Conservation (phyloP, 139 green algal species). For the Chlamydomonas sphaeroides region DNA sequence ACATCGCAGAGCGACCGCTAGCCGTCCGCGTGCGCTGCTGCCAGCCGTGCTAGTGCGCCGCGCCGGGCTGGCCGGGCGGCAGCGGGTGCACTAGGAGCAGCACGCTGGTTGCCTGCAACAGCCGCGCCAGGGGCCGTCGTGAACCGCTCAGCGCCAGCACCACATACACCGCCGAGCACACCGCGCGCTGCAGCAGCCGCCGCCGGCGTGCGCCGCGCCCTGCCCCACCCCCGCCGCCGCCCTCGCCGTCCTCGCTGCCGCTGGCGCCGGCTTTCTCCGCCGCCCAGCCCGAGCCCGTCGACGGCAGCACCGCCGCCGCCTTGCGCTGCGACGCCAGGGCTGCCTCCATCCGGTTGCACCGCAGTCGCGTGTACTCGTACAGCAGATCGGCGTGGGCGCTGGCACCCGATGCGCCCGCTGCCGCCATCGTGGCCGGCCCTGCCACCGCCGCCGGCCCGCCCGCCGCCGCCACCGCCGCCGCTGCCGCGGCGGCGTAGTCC, state of each 20-base stretch:
- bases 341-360: conserved; percentile 20
- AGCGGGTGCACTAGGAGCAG: conserved; percentile 3
- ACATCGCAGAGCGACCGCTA: too few relatives aligned
- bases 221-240: background rate
- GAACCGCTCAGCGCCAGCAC: background rate
- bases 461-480: background rate
- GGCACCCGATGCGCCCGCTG: too few relatives aligned
- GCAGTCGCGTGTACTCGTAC: conserved; percentile 11
- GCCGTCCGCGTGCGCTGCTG: too few relatives aligned
- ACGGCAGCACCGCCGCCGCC: background rate
- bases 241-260: background rate
- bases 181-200: background rate
- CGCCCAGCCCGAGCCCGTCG: background rate
- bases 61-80: too few relatives aligned
- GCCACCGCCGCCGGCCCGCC: background rate
- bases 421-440: too few relatives aligned
- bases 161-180: conserved; percentile 23
- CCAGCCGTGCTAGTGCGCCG: too few relatives aligned
- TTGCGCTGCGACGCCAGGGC: background rate
- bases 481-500: background rate
- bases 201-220: background rate
- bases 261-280: background rate
- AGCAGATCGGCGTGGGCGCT: conserved; percentile 6
- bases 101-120: background rate
- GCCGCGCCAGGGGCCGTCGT: background rate